Conservation (phyloP, 257 asterid genomes). For the Primulina huaijiensis region DNA sequence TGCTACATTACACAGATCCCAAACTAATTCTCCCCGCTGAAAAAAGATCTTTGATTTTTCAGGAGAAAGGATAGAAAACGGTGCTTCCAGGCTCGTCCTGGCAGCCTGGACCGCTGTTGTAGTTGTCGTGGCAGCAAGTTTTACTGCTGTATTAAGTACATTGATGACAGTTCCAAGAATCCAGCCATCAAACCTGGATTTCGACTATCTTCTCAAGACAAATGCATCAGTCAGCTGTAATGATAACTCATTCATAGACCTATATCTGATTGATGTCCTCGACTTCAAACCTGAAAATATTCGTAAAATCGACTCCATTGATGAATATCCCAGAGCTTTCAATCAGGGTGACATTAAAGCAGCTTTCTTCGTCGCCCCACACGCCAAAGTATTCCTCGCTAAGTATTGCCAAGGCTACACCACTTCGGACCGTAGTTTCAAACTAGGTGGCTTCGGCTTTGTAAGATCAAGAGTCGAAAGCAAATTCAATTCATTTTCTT, state of each 20-base stretch:
- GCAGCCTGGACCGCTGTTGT: slow-evolving; percentile 50
- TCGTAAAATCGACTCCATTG: slow-evolving; percentile 23
- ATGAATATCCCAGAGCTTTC: slow-evolving; percentile 47
- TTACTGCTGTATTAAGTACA: slow-evolving; percentile 56
- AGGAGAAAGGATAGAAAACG: slow-evolving; percentile 46
- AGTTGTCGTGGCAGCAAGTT: slow-evolving; percentile 45
- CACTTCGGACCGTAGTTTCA: slow-evolving; percentile 43
- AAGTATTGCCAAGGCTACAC: slow-evolving; percentile 49
- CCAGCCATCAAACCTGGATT: slow-evolving; percentile 38
- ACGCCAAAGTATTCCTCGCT: slow-evolving; percentile 55
- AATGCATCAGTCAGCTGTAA: slow-evolving; percentile 58
- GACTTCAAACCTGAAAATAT: slow-evolving; percentile 40
- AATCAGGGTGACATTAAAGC: slow-evolving; percentile 48
- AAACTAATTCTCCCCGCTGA: not conserved
- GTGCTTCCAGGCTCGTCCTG: slow-evolving; percentile 46
- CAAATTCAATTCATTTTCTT: not conserved
- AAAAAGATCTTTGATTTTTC: slow-evolving; percentile 11
- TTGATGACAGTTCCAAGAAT: slow-evolving; percentile 57
- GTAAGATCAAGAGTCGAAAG: slow-evolving; percentile 34
- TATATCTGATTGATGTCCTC: slow-evolving; percentile 35
- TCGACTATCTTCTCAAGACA: slow-evolving; percentile 37
- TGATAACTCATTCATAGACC: slow-evolving; percentile 40
- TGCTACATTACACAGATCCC: not conserved
- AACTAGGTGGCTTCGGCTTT: slow-evolving; percentile 69
- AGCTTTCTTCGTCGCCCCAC: slow-evolving; percentile 58